Conservation (phyloP, 805 yeast genomes). For the Ogataea kodamae region DNA sequence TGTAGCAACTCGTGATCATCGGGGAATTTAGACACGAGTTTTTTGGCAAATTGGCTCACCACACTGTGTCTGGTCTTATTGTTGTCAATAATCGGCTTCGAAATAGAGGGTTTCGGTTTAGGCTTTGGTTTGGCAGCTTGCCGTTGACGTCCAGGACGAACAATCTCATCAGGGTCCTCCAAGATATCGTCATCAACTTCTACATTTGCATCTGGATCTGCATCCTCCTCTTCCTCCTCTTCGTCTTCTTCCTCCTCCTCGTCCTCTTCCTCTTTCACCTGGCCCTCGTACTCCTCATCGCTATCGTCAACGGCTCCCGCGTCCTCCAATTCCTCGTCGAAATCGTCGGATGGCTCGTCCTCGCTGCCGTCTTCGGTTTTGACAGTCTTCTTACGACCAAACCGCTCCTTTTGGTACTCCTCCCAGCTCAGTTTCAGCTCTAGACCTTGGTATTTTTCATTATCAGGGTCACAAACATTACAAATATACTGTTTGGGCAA, state of each 20-base stretch:
- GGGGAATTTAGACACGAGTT: constrained; percentile 42
- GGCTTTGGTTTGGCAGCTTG: constrained; percentile 8
- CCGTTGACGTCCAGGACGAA: constrained; percentile 5
- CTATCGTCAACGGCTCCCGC: constrained; percentile 16
- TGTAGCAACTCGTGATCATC: constrained; percentile 24
- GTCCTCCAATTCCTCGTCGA: constrained; percentile 17
- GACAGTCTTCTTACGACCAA: constrained; percentile 17
- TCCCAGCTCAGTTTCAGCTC: constrained; percentile 31
- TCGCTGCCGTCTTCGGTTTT: too few species aligned
- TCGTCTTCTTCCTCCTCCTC: constrained; percentile 9
- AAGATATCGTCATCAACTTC: constrained; percentile 7
- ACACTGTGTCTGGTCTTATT: constrained; percentile 46
- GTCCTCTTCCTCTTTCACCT: constrained; percentile 12
- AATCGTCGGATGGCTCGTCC: constrained; percentile 17
- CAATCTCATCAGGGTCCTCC: constrained; percentile 8
- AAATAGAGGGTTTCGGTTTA: too few species aligned
- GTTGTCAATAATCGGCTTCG: too few species aligned
- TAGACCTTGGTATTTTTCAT: constrained; percentile 32
- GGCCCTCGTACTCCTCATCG: constrained; percentile 15
- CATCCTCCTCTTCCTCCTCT: constrained; percentile 17
- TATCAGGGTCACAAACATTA: constrained; percentile 47
- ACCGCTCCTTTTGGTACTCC: constrained; percentile 24
- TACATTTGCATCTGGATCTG: constrained; percentile 13
- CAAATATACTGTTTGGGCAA: constrained; percentile 52
- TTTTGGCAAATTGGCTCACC: constrained; percentile 45